Base-by-base conservation (phyloP, 306 rosid genomes). In the Trichosanthes cucumerina region DNA sequence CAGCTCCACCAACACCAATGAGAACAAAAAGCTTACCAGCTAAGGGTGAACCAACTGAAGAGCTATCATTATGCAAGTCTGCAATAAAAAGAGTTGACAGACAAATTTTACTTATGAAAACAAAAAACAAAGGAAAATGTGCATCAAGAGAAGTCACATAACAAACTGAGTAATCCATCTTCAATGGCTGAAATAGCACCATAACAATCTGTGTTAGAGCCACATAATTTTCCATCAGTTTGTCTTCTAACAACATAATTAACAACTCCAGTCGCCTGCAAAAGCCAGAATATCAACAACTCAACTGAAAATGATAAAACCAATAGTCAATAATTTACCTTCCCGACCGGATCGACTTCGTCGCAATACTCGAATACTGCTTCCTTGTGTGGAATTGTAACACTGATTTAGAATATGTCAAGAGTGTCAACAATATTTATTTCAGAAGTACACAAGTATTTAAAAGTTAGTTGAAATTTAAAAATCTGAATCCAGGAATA, bases 1-100 rank as follows among this genome's bases (percentile, higher is more conserved):
- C 97, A 26, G 96, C 97, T 46, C 97, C 98, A 84, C 98, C 97
- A 79, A 97, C 98, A 70, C 98, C 98, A 81, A 95, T 91, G 83
- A 95, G 94, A 83, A 92, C 89, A 83, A 95, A 87, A 59, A 86
- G 84, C 87, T 84, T 92, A 83, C 98, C 98, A 79, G 90, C 92
- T 86, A 95, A 88, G 72, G 93, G 97, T 1, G 97, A 92, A 79
- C 77, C 64, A 75, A 80, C 72, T 74, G 82, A 13, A 72, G 68
- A 71, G 82, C 88, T 79, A 77, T 79, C 74, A 57, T 85, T 80
- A 33, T 59, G 75, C 63, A 84, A 86, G 79, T 78, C 97, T 90
- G 81, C 60, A 63, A 68, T 26, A 81, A 53, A 53, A 65, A 78
- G 53, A 78, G 46, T 23, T 79, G 44, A 8, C 7, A 39, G 72